These are phyloP conservation scores for Candida hispaniensis DNA, from an alignment of 805 yeast genomes.

Conservation along the genomic window DNA sequence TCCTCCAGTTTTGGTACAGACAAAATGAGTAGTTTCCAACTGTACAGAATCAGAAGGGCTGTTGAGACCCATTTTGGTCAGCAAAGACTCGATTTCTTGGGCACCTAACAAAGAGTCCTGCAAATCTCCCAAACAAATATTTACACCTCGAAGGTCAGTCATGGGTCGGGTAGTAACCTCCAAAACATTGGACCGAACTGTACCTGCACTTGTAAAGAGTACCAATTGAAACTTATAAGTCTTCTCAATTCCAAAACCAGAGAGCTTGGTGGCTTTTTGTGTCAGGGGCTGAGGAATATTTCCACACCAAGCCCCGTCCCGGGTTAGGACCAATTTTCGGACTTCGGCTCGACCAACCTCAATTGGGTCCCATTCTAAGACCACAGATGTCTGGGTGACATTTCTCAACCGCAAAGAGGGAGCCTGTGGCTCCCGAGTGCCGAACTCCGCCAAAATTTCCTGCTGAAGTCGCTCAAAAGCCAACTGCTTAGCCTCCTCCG, in stretches of 20 bases:
- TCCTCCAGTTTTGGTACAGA: slow-evolving; percentile 63
- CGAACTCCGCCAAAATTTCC: slow-evolving; percentile 61
- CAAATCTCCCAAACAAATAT: slow-evolving; percentile 78
- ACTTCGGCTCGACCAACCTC: slow-evolving; percentile 74
- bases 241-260: slow-evolving; percentile 84
- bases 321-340: slow-evolving; percentile 64
- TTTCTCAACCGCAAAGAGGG: slow-evolving; percentile 65
- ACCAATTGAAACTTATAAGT: slow-evolving; percentile 68
- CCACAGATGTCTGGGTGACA: slow-evolving; percentile 89
- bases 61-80: slow-evolving; percentile 68
- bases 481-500: slow-evolving; percentile 49
- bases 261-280: slow-evolving; percentile 71
- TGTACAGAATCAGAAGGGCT: slow-evolving; percentile 62
- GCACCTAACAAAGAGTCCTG: slow-evolving; percentile 28
- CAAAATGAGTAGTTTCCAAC: slow-evolving; percentile 89
- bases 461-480: slow-evolving; percentile 59
- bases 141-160: slow-evolving; percentile 91
- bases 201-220: slow-evolving; percentile 86
- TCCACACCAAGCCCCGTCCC: slow-evolving; percentile 59
- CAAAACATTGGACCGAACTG: slow-evolving; percentile 53
- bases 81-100: slow-evolving; percentile 52
- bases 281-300: slow-evolving; percentile 72
- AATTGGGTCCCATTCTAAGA: slow-evolving; percentile 85
- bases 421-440: slow-evolving; percentile 54
- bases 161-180: slow-evolving; percentile 80